A percentile compares a stretch with the other conserved stretches of the same genome.
Evolutionary conservation across 2,329 filamentous ascomycete genomes (phyloP).

Genomic region (Stachybotrys elegans): DNA sequence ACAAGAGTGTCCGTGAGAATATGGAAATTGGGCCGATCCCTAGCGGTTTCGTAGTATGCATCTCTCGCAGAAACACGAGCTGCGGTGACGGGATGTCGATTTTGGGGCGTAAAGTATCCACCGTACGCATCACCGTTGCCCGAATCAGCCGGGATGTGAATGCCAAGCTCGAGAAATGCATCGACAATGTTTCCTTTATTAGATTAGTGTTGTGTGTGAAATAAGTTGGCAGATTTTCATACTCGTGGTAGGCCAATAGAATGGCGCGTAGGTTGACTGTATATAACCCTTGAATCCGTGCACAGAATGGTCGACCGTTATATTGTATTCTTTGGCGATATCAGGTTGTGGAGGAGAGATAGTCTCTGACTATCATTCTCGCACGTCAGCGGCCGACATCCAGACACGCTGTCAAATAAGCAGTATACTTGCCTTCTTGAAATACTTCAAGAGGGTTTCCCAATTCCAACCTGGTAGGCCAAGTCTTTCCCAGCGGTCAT

Average conservation of each 20-base stretch:
- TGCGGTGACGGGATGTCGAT: slow-evolving; percentile 9
- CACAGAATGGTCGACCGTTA: slow-evolving; percentile 9
- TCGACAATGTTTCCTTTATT: slow-evolving; percentile 10
- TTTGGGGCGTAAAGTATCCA: slow-evolving; percentile 15
- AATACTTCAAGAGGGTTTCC: slow-evolving; percentile 33
- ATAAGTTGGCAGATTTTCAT: background rate
- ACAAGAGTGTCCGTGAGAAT: no score
- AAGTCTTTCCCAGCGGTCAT: slow-evolving; percentile 39
- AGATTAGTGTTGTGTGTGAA: background rate
- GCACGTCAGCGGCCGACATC: background rate
- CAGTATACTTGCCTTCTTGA: slow-evolving; percentile 35
- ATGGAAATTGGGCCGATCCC: no score
- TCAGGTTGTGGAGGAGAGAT: slow-evolving; percentile 8
- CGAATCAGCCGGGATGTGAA: slow-evolving; percentile 10
- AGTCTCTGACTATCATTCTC: slow-evolving; percentile 11
- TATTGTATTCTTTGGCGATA: slow-evolving; percentile 11
- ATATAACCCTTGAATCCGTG: slow-evolving; percentile 13
- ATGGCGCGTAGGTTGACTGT: slow-evolving; percentile 14
- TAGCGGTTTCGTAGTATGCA: no score
- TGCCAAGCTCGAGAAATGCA: slow-evolving; percentile 10
- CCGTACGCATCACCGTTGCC: slow-evolving; percentile 13
- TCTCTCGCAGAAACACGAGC: no score
- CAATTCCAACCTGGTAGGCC: slow-evolving; percentile 38
- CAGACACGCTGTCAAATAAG: accelerated
- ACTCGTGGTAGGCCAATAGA: slow-evolving; percentile 19